These are phyloP conservation scores for Ilyonectria robusta DNA, from an alignment of 2,329 filamentous ascomycete species.

Conservation along the genomic window DNA sequence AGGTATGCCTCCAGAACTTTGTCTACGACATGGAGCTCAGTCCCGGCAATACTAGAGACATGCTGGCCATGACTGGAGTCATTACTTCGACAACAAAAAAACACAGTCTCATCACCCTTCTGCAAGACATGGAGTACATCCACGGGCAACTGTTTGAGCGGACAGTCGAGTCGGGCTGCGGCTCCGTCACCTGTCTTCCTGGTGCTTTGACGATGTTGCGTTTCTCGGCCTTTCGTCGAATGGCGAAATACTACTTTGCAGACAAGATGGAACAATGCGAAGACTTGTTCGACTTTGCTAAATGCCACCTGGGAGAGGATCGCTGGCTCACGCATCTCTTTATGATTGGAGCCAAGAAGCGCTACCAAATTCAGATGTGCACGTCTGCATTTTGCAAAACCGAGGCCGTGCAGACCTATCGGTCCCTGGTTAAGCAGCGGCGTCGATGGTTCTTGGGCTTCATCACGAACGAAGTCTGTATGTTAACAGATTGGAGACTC, in stretches of 20 bases:
- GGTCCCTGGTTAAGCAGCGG: slow-evolving; percentile 91
- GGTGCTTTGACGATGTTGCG: slow-evolving; percentile 96
- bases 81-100: slow-evolving; percentile 95
- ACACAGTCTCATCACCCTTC: slow-evolving; percentile 88
- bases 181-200: slow-evolving; percentile 93
- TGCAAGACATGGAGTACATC: slow-evolving; percentile 99
- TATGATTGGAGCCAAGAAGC: slow-evolving; percentile 95
- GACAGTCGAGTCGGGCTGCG: slow-evolving; percentile 94
- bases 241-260: slow-evolving; percentile 99
- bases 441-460: slow-evolving; percentile 97
- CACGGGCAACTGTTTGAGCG: slow-evolving; percentile 97
- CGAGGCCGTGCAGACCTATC: slow-evolving; percentile 91
- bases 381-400: slow-evolving; percentile 99
- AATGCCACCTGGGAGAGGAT: slow-evolving; percentile 95
- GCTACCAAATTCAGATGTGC: slow-evolving; percentile 98
- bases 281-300: slow-evolving; percentile 96
- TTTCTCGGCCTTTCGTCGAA: slow-evolving; percentile 94
- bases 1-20: slow-evolving; percentile 94
- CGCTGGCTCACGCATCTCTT: slow-evolving; percentile 98
- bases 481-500: slow-evolving; percentile 93
- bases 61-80: slow-evolving; percentile 97
- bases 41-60: slow-evolving; percentile 90
- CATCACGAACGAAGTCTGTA: slow-evolving; percentile 97
- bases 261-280: slow-evolving; percentile 97
- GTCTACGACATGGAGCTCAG: slow-evolving; percentile 99